These are phyloP conservation scores for Aspergillus conjunctus DNA, from an alignment of 495 filamentous ascomycete species.

Conservation along the genomic window DNA sequence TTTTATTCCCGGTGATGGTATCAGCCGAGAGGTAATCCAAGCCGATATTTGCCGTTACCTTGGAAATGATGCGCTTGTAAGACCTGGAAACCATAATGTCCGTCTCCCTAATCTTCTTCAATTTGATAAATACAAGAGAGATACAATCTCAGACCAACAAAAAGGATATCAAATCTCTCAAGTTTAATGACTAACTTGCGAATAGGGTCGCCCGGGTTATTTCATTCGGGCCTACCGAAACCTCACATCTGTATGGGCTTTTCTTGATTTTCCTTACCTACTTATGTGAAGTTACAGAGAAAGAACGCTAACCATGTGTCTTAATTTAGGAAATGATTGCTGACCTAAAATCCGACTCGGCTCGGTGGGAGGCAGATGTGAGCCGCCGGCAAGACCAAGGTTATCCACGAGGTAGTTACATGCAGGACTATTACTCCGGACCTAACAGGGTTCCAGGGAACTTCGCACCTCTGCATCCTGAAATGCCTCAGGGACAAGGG, in stretches of 20 bases:
- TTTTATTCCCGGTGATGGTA: constrained; percentile 86
- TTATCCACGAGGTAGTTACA: constrained; percentile 50
- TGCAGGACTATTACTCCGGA: constrained; percentile 46
- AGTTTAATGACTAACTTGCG: constrained; percentile 34
- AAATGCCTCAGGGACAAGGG: constrained; percentile 40
- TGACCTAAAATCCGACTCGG: constrained; percentile 81
- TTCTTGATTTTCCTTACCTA: background rate
- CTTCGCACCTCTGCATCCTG: constrained; percentile 41
- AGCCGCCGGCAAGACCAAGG: constrained; percentile 52
- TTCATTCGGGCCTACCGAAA: constrained; percentile 88
- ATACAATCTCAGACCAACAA: background rate
- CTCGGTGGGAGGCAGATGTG: constrained; percentile 75
- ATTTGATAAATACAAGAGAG: constrained; percentile 6
- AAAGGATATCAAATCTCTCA: constrained; percentile 6
- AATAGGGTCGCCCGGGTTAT: constrained; percentile 71
- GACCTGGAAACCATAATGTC: constrained; percentile 82
- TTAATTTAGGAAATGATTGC: constrained; percentile 77
- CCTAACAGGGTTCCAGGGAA: constrained; percentile 41
- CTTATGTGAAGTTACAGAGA: background rate
- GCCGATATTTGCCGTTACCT: constrained; percentile 94
- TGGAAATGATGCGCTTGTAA: constrained; percentile 86
- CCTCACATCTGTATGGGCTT: constrained; percentile 67
- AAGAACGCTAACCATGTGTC: constrained; percentile 26
- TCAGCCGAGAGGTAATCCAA: constrained; percentile 90
- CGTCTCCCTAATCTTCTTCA: constrained; percentile 35